Conservation (phyloP, 169 alveolate genomes). For the Theileria sp. region DNA sequence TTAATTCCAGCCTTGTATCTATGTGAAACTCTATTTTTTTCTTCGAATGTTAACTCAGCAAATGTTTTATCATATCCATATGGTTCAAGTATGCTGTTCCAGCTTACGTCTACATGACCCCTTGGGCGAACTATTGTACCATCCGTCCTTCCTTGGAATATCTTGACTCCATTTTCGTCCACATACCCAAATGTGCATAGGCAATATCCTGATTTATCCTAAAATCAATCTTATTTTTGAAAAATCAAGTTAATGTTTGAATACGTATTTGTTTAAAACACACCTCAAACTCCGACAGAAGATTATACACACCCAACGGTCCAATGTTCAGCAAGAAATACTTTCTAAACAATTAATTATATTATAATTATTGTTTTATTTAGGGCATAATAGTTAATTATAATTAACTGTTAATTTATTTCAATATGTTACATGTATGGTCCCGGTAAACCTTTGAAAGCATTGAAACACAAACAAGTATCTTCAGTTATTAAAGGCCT, state of each 20-base stretch:
- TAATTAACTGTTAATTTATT: background rate
- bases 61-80: constrained; percentile 33
- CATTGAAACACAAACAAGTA: constrained; percentile 38
- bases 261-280: background rate
- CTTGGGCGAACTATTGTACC: constrained; percentile 63
- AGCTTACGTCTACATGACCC: constrained; percentile 30
- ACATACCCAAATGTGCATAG: constrained; percentile 41
- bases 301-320: constrained; percentile 18
- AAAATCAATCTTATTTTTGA: background rate
- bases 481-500: constrained; percentile 64
- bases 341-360: constrained; percentile 33
- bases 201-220: constrained; percentile 58
- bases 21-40: constrained; percentile 48
- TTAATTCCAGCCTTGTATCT: constrained; percentile 50
- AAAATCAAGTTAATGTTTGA: background rate
- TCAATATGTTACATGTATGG: constrained; percentile 48
- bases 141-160: constrained; percentile 47
- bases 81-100: constrained; percentile 53
- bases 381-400: background rate
- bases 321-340: constrained; percentile 37
- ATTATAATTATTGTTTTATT: background rate
- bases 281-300: constrained; percentile 47
- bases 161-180: constrained; percentile 35
- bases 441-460: constrained; percentile 69
- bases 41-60: constrained; percentile 43